A percentile compares a stretch with the other conserved stretches of the same genome.
Evolutionary conservation across 139 green algal genomes (phyloP).

Genomic region (Ulvella scutata): DNA sequence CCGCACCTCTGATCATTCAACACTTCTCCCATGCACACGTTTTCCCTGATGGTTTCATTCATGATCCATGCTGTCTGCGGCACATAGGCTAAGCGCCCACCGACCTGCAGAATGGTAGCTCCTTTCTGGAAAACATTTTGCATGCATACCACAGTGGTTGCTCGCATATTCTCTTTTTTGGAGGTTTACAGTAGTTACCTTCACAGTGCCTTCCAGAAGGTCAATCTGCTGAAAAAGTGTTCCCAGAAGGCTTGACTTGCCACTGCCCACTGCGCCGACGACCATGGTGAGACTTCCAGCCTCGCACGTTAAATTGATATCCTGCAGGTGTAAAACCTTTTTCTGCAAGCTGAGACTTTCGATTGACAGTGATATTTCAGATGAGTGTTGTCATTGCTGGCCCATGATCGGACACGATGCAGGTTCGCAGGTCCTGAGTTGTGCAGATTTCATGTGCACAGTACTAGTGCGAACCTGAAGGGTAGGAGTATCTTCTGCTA

Average conservation of each 20-base stretch:
- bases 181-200: too few species aligned
- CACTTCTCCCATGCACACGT: constrained; percentile 44
- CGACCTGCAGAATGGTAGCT: too few species aligned
- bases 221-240: constrained; percentile 64
- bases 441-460: too few species aligned
- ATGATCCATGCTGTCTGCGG: constrained; percentile 80
- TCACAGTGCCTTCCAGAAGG: neutral
- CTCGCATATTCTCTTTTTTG: too few species aligned
- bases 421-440: too few species aligned
- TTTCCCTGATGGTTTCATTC: constrained; percentile 70
- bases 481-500: neutral
- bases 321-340: constrained; percentile 17
- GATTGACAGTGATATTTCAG: too few species aligned
- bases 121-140: too few species aligned
- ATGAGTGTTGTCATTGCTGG: too few species aligned
- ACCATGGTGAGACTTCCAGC: constrained; percentile 52
- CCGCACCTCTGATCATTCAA: constrained; percentile 17
- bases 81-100: constrained; percentile 55
- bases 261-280: constrained; percentile 62
- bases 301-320: constrained; percentile 37
- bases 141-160: too few species aligned
- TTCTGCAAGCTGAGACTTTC: too few species aligned
- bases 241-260: constrained; percentile 58
- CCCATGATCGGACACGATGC: too few species aligned
- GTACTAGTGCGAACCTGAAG: too few species aligned